phyloP scores from a whole-genome alignment of 176 grass and related monocot species.

The Areca catechu region DNA sequence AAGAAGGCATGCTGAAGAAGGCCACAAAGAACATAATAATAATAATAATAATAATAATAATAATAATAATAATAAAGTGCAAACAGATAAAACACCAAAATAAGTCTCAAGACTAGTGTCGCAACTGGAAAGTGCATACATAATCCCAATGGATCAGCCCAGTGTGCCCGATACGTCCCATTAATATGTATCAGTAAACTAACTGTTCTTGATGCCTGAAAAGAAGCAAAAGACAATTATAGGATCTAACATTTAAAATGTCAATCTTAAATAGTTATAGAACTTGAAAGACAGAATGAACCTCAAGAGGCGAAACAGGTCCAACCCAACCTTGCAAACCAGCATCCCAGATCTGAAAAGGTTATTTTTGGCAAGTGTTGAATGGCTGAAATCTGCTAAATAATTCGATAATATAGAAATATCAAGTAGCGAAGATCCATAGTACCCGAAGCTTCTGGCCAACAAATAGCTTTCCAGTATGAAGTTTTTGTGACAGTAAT shows the following conservation, averaged over 20 bases:
- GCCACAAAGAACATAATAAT: too few species aligned
- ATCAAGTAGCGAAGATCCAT: neutral
- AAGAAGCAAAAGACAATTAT: conserved; percentile 8
- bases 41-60: too few species aligned
- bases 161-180: conserved; percentile 71
- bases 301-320: conserved; percentile 77
- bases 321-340: conserved; percentile 77
- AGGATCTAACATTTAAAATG: neutral
- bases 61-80: conserved; percentile 8
- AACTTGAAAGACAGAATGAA: conserved; percentile 22
- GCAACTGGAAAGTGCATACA: conserved; percentile 39
- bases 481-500: conserved; percentile 54
- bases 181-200: conserved; percentile 68
- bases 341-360: conserved; percentile 75
- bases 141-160: conserved; percentile 79
- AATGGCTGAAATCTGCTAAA: too few species aligned
- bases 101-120: too few species aligned
- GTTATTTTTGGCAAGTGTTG: neutral
- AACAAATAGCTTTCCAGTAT: conserved; percentile 69
- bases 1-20: neutral
- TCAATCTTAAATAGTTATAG: too few species aligned
- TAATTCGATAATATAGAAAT: too few species aligned
- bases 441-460: conserved; percentile 95
- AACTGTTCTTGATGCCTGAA: conserved; percentile 51
- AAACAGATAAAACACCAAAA: neutral